Evolutionary conservation across 2,329 filamentous ascomycete genomes (phyloP).

Genomic region (Fusarium tuaranense): DNA sequence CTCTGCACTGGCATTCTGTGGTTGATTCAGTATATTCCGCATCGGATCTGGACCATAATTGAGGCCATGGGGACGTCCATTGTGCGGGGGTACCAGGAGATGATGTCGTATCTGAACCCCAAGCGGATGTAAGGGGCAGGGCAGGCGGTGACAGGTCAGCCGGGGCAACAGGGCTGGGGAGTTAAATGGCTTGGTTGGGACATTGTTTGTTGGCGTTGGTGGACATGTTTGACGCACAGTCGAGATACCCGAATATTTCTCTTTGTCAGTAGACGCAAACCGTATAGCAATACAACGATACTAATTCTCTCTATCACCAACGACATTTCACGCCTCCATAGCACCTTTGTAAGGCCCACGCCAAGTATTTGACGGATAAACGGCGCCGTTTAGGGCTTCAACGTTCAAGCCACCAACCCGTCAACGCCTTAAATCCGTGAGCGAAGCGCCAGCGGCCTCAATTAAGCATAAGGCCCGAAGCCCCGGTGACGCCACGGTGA

Average conservation of each 20-base stretch:
- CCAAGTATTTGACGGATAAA: not conserved
- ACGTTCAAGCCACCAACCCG: not conserved
- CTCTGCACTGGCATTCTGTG: slow-evolving; percentile 42
- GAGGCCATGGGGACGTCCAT: slow-evolving; percentile 46
- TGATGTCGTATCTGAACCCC: slow-evolving; percentile 52
- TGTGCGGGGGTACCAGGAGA: slow-evolving; percentile 49
- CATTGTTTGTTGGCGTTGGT: not conserved
- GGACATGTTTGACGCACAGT: not conserved
- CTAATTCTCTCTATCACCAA: not conserved
- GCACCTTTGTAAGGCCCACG: not conserved
- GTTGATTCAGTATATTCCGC: slow-evolving; percentile 50
- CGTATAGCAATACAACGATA: not conserved
- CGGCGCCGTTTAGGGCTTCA: not conserved
- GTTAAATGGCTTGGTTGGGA: not conserved
- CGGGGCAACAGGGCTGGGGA: not conserved
- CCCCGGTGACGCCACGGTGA: not conserved
- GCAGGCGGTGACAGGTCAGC: too few relatives aligned
- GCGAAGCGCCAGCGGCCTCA: not conserved
- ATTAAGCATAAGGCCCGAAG: not conserved
- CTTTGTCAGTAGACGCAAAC: not conserved
- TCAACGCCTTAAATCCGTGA: not conserved
- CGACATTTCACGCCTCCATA: not conserved
- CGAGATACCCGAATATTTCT: not conserved
- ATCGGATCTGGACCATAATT: slow-evolving; percentile 48
- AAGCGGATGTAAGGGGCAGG: slow-evolving; percentile 44